A percentile compares a stretch with the other conserved stretches of the same genome.
phyloP scores from a whole-genome alignment of 495 filamentous ascomycete genomes.

The Podospora anserina region DNA sequence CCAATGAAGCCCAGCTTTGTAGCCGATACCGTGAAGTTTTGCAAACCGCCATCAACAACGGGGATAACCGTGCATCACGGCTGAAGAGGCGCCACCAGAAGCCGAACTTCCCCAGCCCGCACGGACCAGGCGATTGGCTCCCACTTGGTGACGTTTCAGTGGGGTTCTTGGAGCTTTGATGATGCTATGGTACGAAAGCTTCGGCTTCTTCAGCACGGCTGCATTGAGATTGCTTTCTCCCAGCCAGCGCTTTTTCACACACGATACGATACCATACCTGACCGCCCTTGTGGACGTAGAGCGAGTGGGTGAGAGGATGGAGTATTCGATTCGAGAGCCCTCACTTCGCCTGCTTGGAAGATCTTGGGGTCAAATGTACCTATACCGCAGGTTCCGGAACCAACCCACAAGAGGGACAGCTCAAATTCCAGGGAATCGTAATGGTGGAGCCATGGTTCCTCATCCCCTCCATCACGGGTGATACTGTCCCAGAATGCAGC shows the following conservation, averaged over 20 bases:
- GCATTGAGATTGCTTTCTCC: neutral
- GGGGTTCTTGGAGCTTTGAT: neutral
- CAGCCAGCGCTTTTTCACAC: neutral
- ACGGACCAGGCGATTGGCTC: slow-evolving; percentile 2
- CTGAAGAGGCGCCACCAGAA: neutral
- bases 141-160: neutral
- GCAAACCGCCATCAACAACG: neutral
- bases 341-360: no score
- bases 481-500: neutral
- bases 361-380: no score
- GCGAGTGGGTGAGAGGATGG: neutral
- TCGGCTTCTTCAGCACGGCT: neutral
- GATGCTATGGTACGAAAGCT: slow-evolving; percentile 5
- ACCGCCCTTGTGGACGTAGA: neutral
- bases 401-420: neutral
- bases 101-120: neutral
- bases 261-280: neutral
- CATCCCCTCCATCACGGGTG: neutral
- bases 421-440: neutral
- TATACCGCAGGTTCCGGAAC: neutral
- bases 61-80: neutral
- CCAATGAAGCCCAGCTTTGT: no score
- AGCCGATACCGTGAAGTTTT: no score
- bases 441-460: neutral
- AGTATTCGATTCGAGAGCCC: no score